Conservation (phyloP, 768 basidiomycete genomes). For the Obba rivulosa region DNA sequence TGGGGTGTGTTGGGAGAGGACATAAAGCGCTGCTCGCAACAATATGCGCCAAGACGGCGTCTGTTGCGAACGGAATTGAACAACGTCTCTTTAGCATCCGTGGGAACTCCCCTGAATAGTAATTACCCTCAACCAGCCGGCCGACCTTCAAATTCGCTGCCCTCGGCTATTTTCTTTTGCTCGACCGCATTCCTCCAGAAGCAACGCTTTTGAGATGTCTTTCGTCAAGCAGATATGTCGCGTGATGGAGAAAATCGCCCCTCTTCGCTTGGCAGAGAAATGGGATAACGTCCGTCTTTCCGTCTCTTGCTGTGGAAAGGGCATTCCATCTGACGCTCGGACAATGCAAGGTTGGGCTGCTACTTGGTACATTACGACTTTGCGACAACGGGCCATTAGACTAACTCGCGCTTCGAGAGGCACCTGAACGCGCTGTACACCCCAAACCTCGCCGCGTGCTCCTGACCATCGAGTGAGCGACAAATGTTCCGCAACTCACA, state of each 20-base stretch:
- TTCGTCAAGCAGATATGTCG: conserved; percentile 50
- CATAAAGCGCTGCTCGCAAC: too few relatives aligned
- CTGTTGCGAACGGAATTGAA: neutral
- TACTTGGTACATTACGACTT: conserved; percentile 21
- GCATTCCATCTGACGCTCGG: conserved; percentile 3
- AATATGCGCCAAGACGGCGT: neutral
- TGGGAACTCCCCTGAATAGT: neutral
- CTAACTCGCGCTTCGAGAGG: conserved; percentile 22
- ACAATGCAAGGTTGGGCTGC: conserved; percentile 21
- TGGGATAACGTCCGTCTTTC: conserved; percentile 85
- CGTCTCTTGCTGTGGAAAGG: too few relatives aligned
- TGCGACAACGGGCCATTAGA: neutral
- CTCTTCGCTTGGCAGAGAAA: conserved; percentile 75
- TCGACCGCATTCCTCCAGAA: neutral
- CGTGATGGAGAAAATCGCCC: conserved; percentile 83
- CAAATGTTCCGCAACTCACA: conserved; percentile 1
- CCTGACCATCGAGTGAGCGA: conserved; percentile 38
- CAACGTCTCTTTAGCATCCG: neutral
- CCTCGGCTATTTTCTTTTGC: neutral
- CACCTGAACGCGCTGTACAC: conserved; percentile 22
- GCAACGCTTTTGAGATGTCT: conserved; percentile 14
- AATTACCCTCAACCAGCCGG: neutral
- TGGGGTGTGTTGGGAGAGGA: neutral
- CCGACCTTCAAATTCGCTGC: too few relatives aligned
- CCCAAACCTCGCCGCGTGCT: conserved; percentile 27